Conservation (phyloP, 108 stramenopile species). For the Schizochytrium sp. region DNA sequence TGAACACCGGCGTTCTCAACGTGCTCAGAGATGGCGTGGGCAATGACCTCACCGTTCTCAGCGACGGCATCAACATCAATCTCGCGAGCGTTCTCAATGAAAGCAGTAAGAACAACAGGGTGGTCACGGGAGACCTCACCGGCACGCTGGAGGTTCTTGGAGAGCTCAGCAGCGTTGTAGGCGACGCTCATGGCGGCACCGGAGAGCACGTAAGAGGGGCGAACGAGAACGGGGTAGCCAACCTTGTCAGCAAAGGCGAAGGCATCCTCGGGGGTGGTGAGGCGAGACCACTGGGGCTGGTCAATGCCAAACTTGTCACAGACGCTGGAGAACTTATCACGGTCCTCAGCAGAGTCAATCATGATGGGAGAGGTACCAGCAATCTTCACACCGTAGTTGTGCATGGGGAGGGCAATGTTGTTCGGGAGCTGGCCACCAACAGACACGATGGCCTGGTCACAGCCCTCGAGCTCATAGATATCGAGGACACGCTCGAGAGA, state of each 20-base stretch:
- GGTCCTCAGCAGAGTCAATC: conserved; percentile 98
- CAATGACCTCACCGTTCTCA: conserved; percentile 91
- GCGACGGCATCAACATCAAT: conserved; percentile 98
- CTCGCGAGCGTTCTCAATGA: conserved; percentile 92
- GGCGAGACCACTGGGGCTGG: conserved; percentile 94
- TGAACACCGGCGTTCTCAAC: conserved; percentile 99
- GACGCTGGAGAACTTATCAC: conserved; percentile 93
- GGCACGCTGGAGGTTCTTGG: conserved; percentile 87
- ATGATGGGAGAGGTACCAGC: conserved; percentile 91
- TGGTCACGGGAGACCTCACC: conserved; percentile 93
- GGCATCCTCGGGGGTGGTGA: conserved; percentile 86
- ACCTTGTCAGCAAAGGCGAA: conserved; percentile 89
- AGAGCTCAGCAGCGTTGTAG: conserved; percentile 88
- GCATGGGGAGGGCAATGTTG: conserved; percentile 91
- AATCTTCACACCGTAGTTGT: conserved; percentile 89
- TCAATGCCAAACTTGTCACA: conserved; percentile 95
- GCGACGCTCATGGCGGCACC: conserved; percentile 99
- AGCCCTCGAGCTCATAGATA: conserved; percentile 88
- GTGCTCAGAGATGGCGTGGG: conserved; percentile 95
- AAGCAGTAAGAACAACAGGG: conserved; percentile 96
- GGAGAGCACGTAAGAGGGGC: conserved; percentile 95
- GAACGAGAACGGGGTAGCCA: conserved; percentile 92
- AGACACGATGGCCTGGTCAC: conserved; percentile 81
- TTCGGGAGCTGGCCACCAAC: conserved; percentile 96
- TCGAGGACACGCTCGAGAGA: conserved; percentile 92